Base-by-base conservation (phyloP, 2,329 filamentous ascomycete species). In the Trichoderma koningii region DNA sequence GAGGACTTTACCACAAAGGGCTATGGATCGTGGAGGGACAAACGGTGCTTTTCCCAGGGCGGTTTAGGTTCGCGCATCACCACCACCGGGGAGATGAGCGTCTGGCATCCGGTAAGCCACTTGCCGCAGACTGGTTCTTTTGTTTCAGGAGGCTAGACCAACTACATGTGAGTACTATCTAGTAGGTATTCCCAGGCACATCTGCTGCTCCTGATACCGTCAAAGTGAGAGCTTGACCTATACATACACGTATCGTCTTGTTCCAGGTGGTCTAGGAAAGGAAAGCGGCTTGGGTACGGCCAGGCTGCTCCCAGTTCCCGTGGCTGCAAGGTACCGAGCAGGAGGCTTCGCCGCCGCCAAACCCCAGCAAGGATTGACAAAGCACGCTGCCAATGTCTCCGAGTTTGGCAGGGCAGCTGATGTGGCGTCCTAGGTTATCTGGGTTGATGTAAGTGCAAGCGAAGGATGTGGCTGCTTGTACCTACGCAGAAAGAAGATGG, bases 51-150 rank as follows among this genome's bases (percentile, higher is more conserved):
- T 61, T 19, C 57, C 48, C 1, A 34, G 26, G 47, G n/a, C 9
- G 34, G 57, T 34, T 61, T 61, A 61, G 57, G 50, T 15, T 41
- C 52, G 17, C 26, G 48, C 26, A 45, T n/a, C 15, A 44, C 10
- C 23, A 44, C 10, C 23, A n/a, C 48, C 59, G 59, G 48, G 59
- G 59, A 62, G 48, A 62, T 44, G 41, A 51, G 59, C 17, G 45
- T 62, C 38, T 52, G 12, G 48, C 42, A 62, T 30, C 59, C 59
- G 59, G 26, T n/a, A 23, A 53, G 34, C 17, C 28, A 34, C 38
- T 44, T 30, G 47, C 48, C 44, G n/a, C 26, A 44, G 12, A 53
- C 59, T 48, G 48, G 48, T 52, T 62, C n/a, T 34, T 30, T 62
- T 38, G 59, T 45, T 45, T 53, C 59, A 53, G 48, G 19, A 42